Evolutionary conservation across 148 eudicot genomes (phyloP).

Genomic region (Vaccinium macrocarpon): DNA sequence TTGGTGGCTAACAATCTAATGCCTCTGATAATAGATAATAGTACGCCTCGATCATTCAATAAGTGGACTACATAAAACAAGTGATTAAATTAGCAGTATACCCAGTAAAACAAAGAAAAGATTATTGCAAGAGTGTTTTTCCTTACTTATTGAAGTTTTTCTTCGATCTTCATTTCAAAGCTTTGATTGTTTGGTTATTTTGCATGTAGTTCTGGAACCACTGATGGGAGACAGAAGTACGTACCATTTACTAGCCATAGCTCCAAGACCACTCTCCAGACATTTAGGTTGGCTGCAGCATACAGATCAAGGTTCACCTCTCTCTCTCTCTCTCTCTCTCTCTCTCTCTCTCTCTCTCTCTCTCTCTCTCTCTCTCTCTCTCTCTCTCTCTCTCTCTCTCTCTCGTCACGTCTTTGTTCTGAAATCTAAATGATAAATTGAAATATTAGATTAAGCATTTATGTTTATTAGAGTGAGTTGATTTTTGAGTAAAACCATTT

Average conservation of each 20-base stretch:
- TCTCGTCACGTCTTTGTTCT: not conserved
- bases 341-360: not conserved
- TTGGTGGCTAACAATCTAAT: no score
- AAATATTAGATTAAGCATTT: no score
- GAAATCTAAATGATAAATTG: no score
- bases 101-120: no score
- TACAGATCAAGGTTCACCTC: slow-evolving; percentile 75
- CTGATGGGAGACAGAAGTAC: slow-evolving; percentile 73
- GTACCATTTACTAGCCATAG: slow-evolving; percentile 71
- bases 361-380: not conserved
- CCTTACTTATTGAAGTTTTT: not conserved
- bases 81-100: no score
- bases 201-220: slow-evolving; percentile 68
- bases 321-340: not conserved
- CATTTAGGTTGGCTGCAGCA: slow-evolving; percentile 61
- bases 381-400: not conserved
- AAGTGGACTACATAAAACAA: no score
- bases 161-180: not conserved
- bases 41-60: no score
- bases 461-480: no score
- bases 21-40: no score
- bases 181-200: not conserved
- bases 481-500: no score
- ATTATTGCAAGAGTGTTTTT: no score
- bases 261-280: slow-evolving; percentile 64